A percentile compares a stretch with the other conserved stretches of the same genome.
phyloP scores from a whole-genome alignment of 208 protist species.

The Trypanosoma mega region DNA sequence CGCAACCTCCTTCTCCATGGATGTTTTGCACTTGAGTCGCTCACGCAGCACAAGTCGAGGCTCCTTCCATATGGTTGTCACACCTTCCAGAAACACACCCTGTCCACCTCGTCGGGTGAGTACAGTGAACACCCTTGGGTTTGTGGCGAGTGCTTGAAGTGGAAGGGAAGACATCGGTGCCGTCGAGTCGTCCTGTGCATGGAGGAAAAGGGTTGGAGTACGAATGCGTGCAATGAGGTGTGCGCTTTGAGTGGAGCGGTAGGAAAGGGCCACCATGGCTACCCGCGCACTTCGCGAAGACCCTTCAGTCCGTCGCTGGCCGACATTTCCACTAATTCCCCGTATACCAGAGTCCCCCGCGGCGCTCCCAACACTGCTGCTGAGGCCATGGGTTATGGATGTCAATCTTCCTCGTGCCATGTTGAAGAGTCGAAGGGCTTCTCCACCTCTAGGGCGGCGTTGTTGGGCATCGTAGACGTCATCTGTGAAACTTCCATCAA shows the following conservation, averaged over 20 bases:
- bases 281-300: no score
- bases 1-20: not conserved
- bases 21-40: not conserved
- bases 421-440: slow-evolving; percentile 2
- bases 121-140: slow-evolving; percentile 36
- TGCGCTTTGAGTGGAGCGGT: slow-evolving; percentile 32
- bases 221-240: slow-evolving; percentile 32
- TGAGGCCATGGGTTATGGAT: no score
- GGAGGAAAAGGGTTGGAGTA: slow-evolving; percentile 39
- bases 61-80: slow-evolving; percentile 1
- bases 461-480: not conserved
- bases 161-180: slow-evolving; percentile 36
- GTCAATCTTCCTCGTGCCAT: slow-evolving; percentile 4
- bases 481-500: no score
- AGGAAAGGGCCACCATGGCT: slow-evolving; percentile 31
- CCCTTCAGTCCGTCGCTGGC: no score
- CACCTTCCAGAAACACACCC: slow-evolving; percentile 34
- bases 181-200: slow-evolving; percentile 39
- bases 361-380: no score
- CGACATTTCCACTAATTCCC: no score
- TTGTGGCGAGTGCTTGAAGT: slow-evolving; percentile 29
- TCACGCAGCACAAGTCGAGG: slow-evolving; percentile 10
- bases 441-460: no score
- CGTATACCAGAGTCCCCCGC: no score
- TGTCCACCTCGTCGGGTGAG: slow-evolving; percentile 55